These are phyloP conservation scores for Naumovozyma castellii DNA, from an alignment of 805 yeast genomes.

Conservation along the genomic window DNA sequence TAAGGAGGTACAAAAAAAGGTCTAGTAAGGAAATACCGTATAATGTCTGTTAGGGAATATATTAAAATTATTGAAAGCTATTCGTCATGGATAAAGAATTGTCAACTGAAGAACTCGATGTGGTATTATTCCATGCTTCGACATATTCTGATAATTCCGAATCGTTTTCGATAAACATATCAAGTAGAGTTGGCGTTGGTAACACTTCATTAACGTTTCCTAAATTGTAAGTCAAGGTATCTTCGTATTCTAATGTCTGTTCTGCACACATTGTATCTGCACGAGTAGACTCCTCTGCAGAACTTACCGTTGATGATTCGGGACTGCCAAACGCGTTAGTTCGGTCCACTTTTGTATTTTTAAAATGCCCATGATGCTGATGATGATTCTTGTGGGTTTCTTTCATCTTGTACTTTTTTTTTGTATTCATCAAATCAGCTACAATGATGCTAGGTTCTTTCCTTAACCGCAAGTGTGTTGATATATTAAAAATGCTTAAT, in stretches of 20 bases:
- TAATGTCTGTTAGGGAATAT: too few relatives aligned
- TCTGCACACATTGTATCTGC: not conserved
- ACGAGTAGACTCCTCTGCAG: not conserved
- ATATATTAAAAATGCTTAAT: conserved; percentile 12
- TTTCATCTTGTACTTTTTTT: not conserved
- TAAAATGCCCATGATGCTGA: not conserved
- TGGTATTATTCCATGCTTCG: not conserved
- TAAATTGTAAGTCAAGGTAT: not conserved
- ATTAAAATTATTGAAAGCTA: too few relatives aligned
- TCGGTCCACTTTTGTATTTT: not conserved
- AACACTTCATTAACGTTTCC: not conserved
- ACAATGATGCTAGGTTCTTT: not conserved
- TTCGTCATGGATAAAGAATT: not conserved
- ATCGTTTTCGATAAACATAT: conserved; percentile 7
- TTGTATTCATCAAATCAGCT: not conserved
- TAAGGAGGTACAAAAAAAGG: too few relatives aligned
- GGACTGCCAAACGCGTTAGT: not conserved
- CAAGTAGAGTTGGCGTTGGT: conserved; percentile 5
- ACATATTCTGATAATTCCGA: conserved; percentile 5
- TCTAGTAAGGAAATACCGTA: too few relatives aligned
- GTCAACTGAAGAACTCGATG: not conserved
- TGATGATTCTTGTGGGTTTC: not conserved
- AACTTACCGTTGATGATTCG: not conserved
- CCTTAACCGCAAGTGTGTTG: not conserved
- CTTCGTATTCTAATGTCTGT: not conserved